Evolutionary conservation across 106 monocot genomes (phyloP), one percentile per base, ranked within the genome.

Genomic region (Amphibolis antarctica): DNA sequence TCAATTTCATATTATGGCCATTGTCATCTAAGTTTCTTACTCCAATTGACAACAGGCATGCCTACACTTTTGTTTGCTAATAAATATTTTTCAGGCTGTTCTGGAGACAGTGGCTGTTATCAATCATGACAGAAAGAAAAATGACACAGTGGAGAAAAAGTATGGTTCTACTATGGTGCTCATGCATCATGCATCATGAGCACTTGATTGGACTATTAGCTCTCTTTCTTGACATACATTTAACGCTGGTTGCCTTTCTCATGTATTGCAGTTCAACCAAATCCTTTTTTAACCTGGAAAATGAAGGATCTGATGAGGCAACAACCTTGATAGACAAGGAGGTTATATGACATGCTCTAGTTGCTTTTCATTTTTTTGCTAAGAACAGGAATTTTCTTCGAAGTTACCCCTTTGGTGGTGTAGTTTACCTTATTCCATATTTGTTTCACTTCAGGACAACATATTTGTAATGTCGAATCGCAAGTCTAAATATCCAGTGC

Each of bases 381-480:
- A 12, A 30, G 26, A 15, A 27, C 28, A 5, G 15, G 28, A 27
- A 27, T 6, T 57, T 57, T 56, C 27, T 57, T 57, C 24, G 28
- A n/a, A 28, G 10, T 57, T 28, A 10, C 14, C 23, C 53, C 36
- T 36, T 36, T 36, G 36, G 36, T 36, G 36, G 36, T 36, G 36
- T 36, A 36, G 7, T 36, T 36, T 2, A 36, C 7, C 7, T 2
- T 4, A 36, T 36, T 36, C 4, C 53, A 0, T 20, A 19, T 36
- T 63, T 42, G 23, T 53, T 73, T 46, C 44, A 17, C 72, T 44
- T 5, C 73, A 96, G 96, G 86, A 96, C 59, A 96, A 96, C 70
- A 82, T 87, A 28, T 96, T 87, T 76, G 90, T 96, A 31, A 96
- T 96, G 84, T 89, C 96, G 28, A 90, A 96, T 69, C 96, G 78